A percentile compares a stretch with the other conserved stretches of the same genome.
Evolutionary conservation across 2,329 filamentous ascomycete genomes (phyloP).

Genomic region (Aschersonia sp.): DNA sequence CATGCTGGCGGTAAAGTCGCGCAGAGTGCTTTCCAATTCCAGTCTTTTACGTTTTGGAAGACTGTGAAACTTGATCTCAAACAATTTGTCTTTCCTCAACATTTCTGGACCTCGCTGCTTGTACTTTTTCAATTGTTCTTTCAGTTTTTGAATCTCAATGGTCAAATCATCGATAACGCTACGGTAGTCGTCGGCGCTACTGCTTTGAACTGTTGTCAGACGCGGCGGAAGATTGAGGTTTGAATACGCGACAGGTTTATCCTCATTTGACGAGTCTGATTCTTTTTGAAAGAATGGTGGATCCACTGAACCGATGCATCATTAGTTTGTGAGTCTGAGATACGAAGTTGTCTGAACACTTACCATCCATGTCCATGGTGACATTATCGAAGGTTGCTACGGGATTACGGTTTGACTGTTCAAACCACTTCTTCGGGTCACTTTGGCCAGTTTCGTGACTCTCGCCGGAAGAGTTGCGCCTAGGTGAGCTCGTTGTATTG

Average conservation of each 20-base stretch:
- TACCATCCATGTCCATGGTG: conserved; percentile 41
- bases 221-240: conserved; percentile 13
- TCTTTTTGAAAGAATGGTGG: conserved; percentile 41
- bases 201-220: conserved; percentile 29
- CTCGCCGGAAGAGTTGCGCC: conserved; percentile 31
- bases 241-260: conserved; percentile 13
- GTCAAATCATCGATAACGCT: conserved; percentile 82
- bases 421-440: conserved; percentile 40
- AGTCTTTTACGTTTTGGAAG: conserved; percentile 58
- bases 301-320: conserved; percentile 21
- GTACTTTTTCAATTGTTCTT: conserved; percentile 56
- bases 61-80: conserved; percentile 69
- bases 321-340: not conserved
- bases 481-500: conserved; percentile 10
- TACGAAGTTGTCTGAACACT: conserved; percentile 1
- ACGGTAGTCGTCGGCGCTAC: conserved; percentile 59
- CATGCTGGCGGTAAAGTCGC: conserved; percentile 53
- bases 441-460: conserved; percentile 33
- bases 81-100: conserved; percentile 61
- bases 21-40: conserved; percentile 60
- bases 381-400: conserved; percentile 24
- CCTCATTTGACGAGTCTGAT: conserved; percentile 36
- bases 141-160: conserved; percentile 67
- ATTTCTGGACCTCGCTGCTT: conserved; percentile 52
- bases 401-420: conserved; percentile 35